These are phyloP conservation scores for Leccinellum albellum DNA, from an alignment of 768 basidiomycete genomes.

Conservation along the genomic window DNA sequence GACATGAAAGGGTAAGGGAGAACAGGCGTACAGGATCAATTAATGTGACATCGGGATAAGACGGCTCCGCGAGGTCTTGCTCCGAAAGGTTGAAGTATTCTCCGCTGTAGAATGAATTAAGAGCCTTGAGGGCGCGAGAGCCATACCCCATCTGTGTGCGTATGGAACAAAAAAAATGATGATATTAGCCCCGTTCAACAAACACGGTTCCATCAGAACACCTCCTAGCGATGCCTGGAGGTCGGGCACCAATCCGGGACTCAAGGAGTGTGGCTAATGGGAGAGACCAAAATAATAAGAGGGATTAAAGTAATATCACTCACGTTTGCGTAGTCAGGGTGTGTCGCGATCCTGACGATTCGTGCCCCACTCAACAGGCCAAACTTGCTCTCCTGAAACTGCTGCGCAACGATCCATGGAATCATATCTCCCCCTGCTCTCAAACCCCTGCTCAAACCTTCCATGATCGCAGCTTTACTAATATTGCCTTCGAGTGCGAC, in stretches of 20 bases:
- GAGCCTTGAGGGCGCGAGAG: conserved; percentile 75
- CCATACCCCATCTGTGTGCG: conserved; percentile 90
- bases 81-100: conserved; percentile 90
- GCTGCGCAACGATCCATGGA: conserved; percentile 91
- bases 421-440: conserved; percentile 95
- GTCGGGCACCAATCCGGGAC: background rate
- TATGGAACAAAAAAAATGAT: background rate
- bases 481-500: conserved; percentile 96
- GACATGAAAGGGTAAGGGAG: background rate
- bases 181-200: conserved; percentile 1
- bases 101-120: conserved; percentile 90
- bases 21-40: conserved; percentile 42
- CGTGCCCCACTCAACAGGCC: conserved; percentile 87
- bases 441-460: conserved; percentile 77
- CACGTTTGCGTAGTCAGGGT: conserved; percentile 92
- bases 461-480: conserved; percentile 78
- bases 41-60: conserved; percentile 55
- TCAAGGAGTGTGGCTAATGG: background rate
- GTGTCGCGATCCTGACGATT: conserved; percentile 89
- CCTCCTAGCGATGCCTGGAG: background rate
- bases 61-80: conserved; percentile 39
- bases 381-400: conserved; percentile 96
- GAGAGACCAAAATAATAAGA: background rate
- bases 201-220: background rate
- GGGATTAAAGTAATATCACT: conserved; percentile 31